A percentile compares a stretch with the other conserved stretches of the same genome.
Evolutionary conservation across 805 yeast species (phyloP).

Genomic region (Maudiozyma serrabonitensis): DNA sequence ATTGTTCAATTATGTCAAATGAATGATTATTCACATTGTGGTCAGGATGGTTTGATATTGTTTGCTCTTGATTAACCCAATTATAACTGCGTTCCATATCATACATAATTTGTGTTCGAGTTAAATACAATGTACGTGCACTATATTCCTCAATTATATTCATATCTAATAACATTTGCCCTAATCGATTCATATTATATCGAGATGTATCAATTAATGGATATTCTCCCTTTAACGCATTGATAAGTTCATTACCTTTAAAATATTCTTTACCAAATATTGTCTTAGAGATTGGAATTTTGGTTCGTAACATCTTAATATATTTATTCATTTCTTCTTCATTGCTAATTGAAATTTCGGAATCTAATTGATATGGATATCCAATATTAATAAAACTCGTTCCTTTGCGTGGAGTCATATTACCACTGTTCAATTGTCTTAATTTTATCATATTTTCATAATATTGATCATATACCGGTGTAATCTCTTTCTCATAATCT

Average conservation of each 20-base stretch:
- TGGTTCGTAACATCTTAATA: not conserved
- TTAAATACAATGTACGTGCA: not conserved
- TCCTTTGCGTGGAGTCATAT: no score
- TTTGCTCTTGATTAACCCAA: no score
- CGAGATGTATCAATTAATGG: constrained; percentile 22
- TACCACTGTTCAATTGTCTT: not conserved
- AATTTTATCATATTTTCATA: constrained; percentile 4
- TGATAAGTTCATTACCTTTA: constrained; percentile 18
- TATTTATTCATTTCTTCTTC: constrained; percentile 11
- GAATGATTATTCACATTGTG: no score
- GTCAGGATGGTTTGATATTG: no score
- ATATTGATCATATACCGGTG: constrained; percentile 6
- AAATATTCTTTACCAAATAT: constrained; percentile 14
- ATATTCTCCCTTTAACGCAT: constrained; percentile 16
- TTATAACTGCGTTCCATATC: constrained; percentile 6
- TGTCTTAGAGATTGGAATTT: not conserved
- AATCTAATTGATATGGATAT: not conserved
- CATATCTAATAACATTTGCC: constrained; percentile 22
- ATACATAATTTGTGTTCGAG: constrained; percentile 1
- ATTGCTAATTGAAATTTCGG: constrained; percentile 1
- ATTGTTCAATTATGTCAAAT: no score
- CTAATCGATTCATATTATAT: constrained; percentile 26
- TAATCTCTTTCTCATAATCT: constrained; percentile 7
- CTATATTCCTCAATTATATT: constrained; percentile 15
- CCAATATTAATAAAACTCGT: not conserved